Percentiles rank a stretch among this genome's conserved stretches.
phyloP scores from a whole-genome alignment of 805 yeast species.

The Yarrowia sp. region DNA sequence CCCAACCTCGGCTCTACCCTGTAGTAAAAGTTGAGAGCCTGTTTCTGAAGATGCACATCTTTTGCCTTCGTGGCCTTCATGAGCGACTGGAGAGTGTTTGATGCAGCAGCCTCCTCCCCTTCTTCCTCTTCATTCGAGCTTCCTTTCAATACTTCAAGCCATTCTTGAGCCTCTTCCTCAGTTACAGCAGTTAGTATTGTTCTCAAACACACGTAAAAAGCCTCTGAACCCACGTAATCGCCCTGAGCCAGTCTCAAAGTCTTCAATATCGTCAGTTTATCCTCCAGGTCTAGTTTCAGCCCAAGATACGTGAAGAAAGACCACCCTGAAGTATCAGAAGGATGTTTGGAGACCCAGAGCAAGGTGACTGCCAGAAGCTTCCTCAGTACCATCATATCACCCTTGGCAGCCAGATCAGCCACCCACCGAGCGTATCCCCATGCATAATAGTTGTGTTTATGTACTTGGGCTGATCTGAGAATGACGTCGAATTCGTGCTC shows the following conservation, averaged over 20 bases:
- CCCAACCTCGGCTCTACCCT: slow-evolving; percentile 1
- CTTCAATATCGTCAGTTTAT: slow-evolving; percentile 2
- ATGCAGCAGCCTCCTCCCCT: too few species aligned
- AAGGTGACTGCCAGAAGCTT: slow-evolving; percentile 40
- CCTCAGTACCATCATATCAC: slow-evolving; percentile 40
- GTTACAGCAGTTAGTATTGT: slow-evolving; percentile 1
- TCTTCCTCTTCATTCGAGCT: not conserved
- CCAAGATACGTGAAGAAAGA: slow-evolving; percentile 44
- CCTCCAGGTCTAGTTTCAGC: not conserved
- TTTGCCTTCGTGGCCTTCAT: not conserved
- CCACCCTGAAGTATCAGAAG: slow-evolving; percentile 51
- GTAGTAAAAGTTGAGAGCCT: slow-evolving; percentile 14
- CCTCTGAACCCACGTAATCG: slow-evolving; percentile 43
- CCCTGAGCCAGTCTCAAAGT: slow-evolving; percentile 12
- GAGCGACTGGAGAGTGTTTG: not conserved
- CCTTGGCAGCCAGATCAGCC: slow-evolving; percentile 39
- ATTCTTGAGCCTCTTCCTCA: not conserved
- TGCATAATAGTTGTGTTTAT: slow-evolving; percentile 59
- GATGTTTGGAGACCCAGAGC: slow-evolving; percentile 40
- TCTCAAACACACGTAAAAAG: slow-evolving; percentile 43
- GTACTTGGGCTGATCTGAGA: slow-evolving; percentile 51
- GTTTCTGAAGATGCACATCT: slow-evolving; percentile 1
- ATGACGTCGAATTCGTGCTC: slow-evolving; percentile 48
- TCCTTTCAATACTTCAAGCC: not conserved
- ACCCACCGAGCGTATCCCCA: slow-evolving; percentile 53